Base-by-base conservation (phyloP, 495 filamentous ascomycete species). In the Glonium stellatum region DNA sequence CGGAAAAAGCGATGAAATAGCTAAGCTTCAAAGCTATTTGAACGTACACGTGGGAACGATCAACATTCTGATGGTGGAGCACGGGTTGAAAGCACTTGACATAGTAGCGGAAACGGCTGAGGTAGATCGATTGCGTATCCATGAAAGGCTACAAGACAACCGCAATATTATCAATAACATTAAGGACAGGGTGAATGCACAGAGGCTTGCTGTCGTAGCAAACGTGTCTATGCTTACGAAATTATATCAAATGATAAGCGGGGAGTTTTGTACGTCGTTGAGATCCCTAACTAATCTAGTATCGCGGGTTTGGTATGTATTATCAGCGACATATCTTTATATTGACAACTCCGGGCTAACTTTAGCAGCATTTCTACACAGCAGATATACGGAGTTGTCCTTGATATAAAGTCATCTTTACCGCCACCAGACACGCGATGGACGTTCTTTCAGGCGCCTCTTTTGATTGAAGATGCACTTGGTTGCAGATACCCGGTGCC, bases 391-490 rank as follows among this genome's bases (percentile, higher is more conserved):
- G 5, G 9, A 8, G 5, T 48, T 10, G 44, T 48, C 0, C 44
- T 48, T 22, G 44, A 48, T 0, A 48, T 48, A 0, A 12, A n/a
- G 15, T 1, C 1, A 9, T 48, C 44, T n/a, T 1, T 48, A 18
- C 11, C 18, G 1, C 11, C 9, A n/a, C 18, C 5, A 48, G 44
- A 48, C 13, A 48, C 15, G 4, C 55, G 31, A 48, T 59, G 31
- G 18, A 49, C 37, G 25, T 58, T 22, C 15, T 58, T 58, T 22
- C 55, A 58, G 23, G 55, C 39, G 8, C 55, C 55, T 25, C 0
- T 48, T 1, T 1, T 10, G 0, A 4, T 58, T 4, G 55, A 58
- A 49, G 55, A 58, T 23, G 55, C 55, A 1, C 12, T 58, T 18
- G 55, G 55, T 4, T 22, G 36, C 11, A 37, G n/a, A 18, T 49